Conservation (phyloP, 495 filamentous ascomycete genomes). For the Cetradonia linearis region DNA sequence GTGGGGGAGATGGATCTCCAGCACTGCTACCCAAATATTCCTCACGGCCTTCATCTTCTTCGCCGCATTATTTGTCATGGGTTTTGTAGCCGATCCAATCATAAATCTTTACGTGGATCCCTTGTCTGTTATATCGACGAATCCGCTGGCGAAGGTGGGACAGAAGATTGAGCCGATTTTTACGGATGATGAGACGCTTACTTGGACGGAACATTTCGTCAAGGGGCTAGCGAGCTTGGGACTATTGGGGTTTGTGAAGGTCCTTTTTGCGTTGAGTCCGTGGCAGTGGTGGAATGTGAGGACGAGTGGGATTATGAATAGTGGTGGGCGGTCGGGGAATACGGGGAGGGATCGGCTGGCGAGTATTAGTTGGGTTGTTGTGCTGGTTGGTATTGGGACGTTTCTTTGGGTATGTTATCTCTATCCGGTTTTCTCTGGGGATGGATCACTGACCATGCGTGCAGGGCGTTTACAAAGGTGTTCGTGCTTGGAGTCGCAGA, state of each 20-base stretch:
- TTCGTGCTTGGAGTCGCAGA: constrained; percentile 57
- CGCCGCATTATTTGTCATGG: constrained; percentile 62
- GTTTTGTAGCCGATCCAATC: constrained; percentile 88
- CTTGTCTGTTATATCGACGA: constrained; percentile 38
- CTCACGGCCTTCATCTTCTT: constrained; percentile 63
- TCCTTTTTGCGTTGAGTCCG: constrained; percentile 61
- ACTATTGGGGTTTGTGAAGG: constrained; percentile 74
- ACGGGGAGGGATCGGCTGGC: constrained; percentile 65
- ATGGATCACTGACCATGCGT: constrained; percentile 11
- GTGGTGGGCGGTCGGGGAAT: constrained; percentile 42
- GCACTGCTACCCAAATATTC: constrained; percentile 48
- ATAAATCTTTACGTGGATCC: constrained; percentile 81
- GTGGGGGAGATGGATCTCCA: constrained; percentile 66
- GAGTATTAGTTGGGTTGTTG: constrained; percentile 62
- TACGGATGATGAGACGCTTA: constrained; percentile 36
- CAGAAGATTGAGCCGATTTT: constrained; percentile 24
- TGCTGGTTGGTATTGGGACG: constrained; percentile 68
- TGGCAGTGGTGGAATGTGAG: constrained; percentile 69
- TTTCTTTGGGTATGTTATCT: constrained; percentile 64
- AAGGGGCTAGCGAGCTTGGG: constrained; percentile 82
- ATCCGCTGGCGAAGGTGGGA: constrained; percentile 21
- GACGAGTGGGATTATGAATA: constrained; percentile 37
- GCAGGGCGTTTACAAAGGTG: constrained; percentile 71
- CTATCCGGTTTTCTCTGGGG: background rate
- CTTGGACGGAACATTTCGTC: constrained; percentile 73